Conservation (phyloP, 345 rosid species). For the Cardamine resedifolia region DNA sequence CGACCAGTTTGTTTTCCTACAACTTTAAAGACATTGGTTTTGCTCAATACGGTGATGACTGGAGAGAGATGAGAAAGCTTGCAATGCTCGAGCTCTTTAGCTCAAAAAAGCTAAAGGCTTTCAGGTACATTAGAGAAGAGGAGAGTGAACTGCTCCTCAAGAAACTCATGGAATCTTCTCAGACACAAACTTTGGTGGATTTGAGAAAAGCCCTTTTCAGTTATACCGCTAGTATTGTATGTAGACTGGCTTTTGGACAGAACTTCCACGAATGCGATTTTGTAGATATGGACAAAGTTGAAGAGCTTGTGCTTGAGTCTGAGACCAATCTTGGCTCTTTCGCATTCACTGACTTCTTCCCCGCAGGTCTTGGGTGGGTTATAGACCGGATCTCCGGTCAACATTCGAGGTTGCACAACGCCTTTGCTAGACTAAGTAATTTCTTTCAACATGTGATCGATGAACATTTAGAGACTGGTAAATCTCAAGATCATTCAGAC, state of each 20-base stretch:
- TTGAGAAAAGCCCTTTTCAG: slow-evolving; percentile 34
- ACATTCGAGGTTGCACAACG: background rate
- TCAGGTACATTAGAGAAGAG: slow-evolving; percentile 41
- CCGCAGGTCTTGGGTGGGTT: background rate
- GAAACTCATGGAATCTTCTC: slow-evolving; percentile 23
- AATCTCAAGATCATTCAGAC: slow-evolving; percentile 34
- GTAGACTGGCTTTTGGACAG: slow-evolving; percentile 42
- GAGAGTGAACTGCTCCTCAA: slow-evolving; percentile 39
- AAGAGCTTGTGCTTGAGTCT: background rate
- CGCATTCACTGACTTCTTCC: background rate
- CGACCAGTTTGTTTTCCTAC: slow-evolving; percentile 29
- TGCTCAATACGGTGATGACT: slow-evolving; percentile 39
- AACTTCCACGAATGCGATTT: slow-evolving; percentile 36
- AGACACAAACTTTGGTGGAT: slow-evolving; percentile 32
- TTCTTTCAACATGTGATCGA: slow-evolving; percentile 40
- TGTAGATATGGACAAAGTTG: background rate
- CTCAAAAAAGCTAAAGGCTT: slow-evolving; percentile 40
- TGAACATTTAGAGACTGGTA: slow-evolving; percentile 43
- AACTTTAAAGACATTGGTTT: slow-evolving; percentile 39
- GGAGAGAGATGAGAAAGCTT: slow-evolving; percentile 44
- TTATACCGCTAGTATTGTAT: slow-evolving; percentile 34
- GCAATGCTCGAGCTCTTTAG: slow-evolving; percentile 47
- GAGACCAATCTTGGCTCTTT: background rate
- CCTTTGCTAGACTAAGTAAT: background rate
- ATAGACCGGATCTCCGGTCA: background rate